Base-by-base conservation (phyloP, 2,329 filamentous ascomycete genomes). In the Trichophyton schoenleinii region DNA sequence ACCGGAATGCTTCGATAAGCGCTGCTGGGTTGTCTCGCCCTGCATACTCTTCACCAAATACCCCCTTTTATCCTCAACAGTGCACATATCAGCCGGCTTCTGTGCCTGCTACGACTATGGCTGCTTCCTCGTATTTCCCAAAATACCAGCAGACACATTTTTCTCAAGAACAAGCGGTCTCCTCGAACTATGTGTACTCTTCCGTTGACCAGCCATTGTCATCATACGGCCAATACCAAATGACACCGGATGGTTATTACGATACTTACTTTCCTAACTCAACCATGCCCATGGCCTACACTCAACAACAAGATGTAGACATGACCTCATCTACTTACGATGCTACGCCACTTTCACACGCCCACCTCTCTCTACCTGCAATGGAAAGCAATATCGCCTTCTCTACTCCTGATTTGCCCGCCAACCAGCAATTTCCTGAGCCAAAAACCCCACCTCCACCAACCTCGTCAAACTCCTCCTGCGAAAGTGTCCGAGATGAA, bases 401-500 rank as follows among this genome's bases (percentile, higher is more conserved):
- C 9, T 68, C 72, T 0, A 75, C 74, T 0, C 74, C 74, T 6
- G 70, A 75, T 55, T 69, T 75, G 41, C 68, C 74, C 15, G 70
- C 73, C n/a, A 70, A 71, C 41, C 72, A 73, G 59, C 68, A 71
- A 25, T 68, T 70, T n/a, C 67, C 70, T 1, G 64, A 68, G n/a
- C 64, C 67, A 13, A 64, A 66, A n/a, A 44, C 66, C 22, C 65
- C 62, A 6, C 62, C 65, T 18, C 61, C 44, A 11, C 42, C 42
- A 18, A 20, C 58, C 7, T 22, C 58, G 18, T 60, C 61, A 25
- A 42, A 3, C 13, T 55, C 25, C 18, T 36, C 60, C 2, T 36
- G 80, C 61, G 66, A 79, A 4, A 72, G 83, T 25, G 79, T 81
- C 36, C 83, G 83, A 31, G 70, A 81, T 13, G 86, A 84, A 42